Evolutionary conservation across 352 stramenopile genomes (phyloP), one percentile per base, ranked within the genome.

Genomic region (Pythium apleroticum): DNA sequence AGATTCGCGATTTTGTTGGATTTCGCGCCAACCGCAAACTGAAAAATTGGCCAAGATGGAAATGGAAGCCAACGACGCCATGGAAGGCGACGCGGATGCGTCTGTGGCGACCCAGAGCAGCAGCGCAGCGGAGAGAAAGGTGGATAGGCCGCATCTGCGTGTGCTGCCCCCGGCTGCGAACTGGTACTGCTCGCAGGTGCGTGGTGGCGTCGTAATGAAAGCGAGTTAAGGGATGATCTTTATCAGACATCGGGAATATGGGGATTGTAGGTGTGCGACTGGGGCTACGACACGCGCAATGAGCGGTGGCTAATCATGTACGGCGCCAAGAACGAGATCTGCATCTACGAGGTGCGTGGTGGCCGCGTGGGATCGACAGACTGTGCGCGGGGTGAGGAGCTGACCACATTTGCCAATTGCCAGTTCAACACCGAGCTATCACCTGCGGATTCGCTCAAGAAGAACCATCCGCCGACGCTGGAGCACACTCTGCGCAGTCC

Each of bases 131-230:
- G 25, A 50, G 53, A 60, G 35, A 60, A 22, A 8, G 33, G 25
- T n/a, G 1, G 10, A 3, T 5, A 37, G 58, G 3, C 4, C 35
- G 12, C 66, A 80, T 15, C 28, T 81, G 43, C 71, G 71, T 55
- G 69, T 90, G 48, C 61, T 91, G 4, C 79, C 80, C 12, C 77
- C 81, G 10, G 90, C 81, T 20, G 68, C 80, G 48, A 92, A 92
- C 77, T 94, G 85, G 83, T 92, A 88, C 50, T 90, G 76, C 69
- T 84, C 85, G 4, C 80, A 93, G 74, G 84, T 93, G 24, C 30
- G 63, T 71, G 1, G 25, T 15, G 11, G 43, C 46, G n/a, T 0
- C 0, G 53, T 54, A 28, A 68, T 27, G 5, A 17, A 46, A 22
- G 4, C 4, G 17, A 22, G 20, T 9, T 4, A 4, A 46, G 6